Evolutionary conservation across 768 basidiomycete genomes (phyloP), one percentile per base, ranked within the genome.

Genomic region (Lactarius sp.): DNA sequence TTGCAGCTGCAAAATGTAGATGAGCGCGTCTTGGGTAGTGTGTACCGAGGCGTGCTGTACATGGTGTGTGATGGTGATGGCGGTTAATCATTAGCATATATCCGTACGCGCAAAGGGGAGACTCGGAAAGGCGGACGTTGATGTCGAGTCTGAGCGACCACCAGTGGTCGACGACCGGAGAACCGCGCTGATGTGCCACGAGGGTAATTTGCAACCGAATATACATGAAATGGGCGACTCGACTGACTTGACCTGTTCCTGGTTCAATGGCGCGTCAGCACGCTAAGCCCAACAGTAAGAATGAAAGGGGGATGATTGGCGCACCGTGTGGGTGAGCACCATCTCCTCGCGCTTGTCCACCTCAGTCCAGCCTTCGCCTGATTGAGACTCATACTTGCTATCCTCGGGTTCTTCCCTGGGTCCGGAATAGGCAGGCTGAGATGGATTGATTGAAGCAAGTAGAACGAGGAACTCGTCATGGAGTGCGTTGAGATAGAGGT

Each of bases 401-500:
- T 27, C 77, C 62, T 76, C 77, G 59, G 72, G 73, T 70, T 84
- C 81, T 66, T 83, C 81, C 27, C 70, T 61, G 20, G 65, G 66
- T 37, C 68, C 66, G 22, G 52, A 18, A 50, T 75, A 73, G 39
- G 67, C 54, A 7, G 74, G 73, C n/a, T 75, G 69, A 10, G 79
- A 73, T 2, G 81, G 76, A 10, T 76, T 73, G 18, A 86, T 70
- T 0, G 85, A 79, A 6, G 84, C 77, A 8, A 84, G 74, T n/a
- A 96, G 75, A 3, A 80, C 79, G 4, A 92, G 75, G 12, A 98
- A 72, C 76, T 98, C 96, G 72, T 99, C 96, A 73, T 96, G 93
- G 6, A 99, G 77, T 0, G 94, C 91, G 70, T 98, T 94, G 31
- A 98, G 79, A 76, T 92, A 96, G 76, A 97, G 98, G 3, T 96